phyloP scores from a whole-genome alignment of 2,329 filamentous ascomycete species.

The Fusarium falciforme region DNA sequence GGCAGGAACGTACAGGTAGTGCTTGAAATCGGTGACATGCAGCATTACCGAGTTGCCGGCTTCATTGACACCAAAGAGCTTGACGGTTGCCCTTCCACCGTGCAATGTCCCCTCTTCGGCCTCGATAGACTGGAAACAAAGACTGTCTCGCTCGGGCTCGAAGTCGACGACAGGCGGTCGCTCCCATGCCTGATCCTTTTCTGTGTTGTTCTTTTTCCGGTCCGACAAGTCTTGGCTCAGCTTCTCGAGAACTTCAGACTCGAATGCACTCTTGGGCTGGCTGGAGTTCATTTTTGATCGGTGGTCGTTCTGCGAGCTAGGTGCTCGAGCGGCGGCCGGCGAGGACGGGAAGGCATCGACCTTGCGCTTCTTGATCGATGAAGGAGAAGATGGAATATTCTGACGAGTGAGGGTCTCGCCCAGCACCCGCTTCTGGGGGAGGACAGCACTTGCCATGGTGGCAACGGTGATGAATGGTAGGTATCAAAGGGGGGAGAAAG shows the following conservation, averaged over 20 bases:
- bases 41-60: slow-evolving; percentile 90
- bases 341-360: slow-evolving; percentile 72
- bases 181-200: slow-evolving; percentile 95
- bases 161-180: slow-evolving; percentile 66
- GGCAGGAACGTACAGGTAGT: slow-evolving; percentile 94
- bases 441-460: slow-evolving; percentile 61
- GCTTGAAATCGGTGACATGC: slow-evolving; percentile 94
- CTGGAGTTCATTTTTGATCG: slow-evolving; percentile 74
- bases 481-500: slow-evolving; percentile 7
- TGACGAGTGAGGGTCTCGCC: slow-evolving; percentile 74
- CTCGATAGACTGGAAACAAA: slow-evolving; percentile 97
- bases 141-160: slow-evolving; percentile 68
- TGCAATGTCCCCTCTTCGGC: slow-evolving; percentile 87
- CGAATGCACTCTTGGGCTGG: slow-evolving; percentile 90
- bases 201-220: slow-evolving; percentile 86
- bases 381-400: slow-evolving; percentile 68
- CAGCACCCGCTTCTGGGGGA: slow-evolving; percentile 79
- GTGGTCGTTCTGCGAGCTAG: slow-evolving; percentile 71
- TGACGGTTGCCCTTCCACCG: slow-evolving; percentile 81
- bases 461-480: slow-evolving; percentile 22
- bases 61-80: slow-evolving; percentile 91
- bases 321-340: slow-evolving; percentile 66
- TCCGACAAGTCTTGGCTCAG: slow-evolving; percentile 92
- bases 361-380: slow-evolving; percentile 83
- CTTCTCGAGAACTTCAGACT: slow-evolving; percentile 94